These are phyloP conservation scores for Phytophthora lateralis DNA, from an alignment of 352 stramenopile species.

Conservation along the genomic window DNA sequence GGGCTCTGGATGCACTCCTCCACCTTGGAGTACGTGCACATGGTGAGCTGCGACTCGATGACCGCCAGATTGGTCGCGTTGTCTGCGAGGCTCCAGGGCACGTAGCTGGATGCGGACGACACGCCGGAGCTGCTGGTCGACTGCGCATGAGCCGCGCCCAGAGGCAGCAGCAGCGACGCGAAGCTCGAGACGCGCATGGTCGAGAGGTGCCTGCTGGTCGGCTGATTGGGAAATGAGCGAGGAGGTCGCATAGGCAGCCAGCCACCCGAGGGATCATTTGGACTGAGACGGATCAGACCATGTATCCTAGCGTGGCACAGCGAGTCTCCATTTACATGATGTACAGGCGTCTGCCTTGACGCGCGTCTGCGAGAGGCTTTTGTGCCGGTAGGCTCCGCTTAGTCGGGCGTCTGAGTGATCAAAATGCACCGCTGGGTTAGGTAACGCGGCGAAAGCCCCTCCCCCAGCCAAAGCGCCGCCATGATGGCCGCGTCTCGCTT, in stretches of 20 bases:
- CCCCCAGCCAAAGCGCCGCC: no score
- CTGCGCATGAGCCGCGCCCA: conserved; percentile 18
- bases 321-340: neutral
- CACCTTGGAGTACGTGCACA: conserved; percentile 69
- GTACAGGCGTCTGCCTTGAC: neutral
- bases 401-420: conserved; percentile 21
- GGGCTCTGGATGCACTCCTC: conserved; percentile 55
- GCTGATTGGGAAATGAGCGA: conserved; percentile 17
- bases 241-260: conserved; percentile 8
- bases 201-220: neutral
- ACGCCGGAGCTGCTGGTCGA: conserved; percentile 5
- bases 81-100: conserved; percentile 49
- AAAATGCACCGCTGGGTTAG: conserved; percentile 28
- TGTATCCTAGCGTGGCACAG: conserved; percentile 31
- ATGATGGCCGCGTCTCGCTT: no score
- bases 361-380: conserved; percentile 5
- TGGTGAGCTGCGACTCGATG: conserved; percentile 45
- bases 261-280: neutral
- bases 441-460: conserved; percentile 7
- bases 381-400: conserved; percentile 17
- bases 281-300: conserved; percentile 11
- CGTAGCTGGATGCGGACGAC: conserved; percentile 30
- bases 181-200: conserved; percentile 14
- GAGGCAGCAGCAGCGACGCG: conserved; percentile 26
- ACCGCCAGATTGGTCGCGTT: conserved; percentile 40